phyloP scores from a whole-genome alignment of 1,284 basidiomycete species.

The Moesziomyces sp. region DNA sequence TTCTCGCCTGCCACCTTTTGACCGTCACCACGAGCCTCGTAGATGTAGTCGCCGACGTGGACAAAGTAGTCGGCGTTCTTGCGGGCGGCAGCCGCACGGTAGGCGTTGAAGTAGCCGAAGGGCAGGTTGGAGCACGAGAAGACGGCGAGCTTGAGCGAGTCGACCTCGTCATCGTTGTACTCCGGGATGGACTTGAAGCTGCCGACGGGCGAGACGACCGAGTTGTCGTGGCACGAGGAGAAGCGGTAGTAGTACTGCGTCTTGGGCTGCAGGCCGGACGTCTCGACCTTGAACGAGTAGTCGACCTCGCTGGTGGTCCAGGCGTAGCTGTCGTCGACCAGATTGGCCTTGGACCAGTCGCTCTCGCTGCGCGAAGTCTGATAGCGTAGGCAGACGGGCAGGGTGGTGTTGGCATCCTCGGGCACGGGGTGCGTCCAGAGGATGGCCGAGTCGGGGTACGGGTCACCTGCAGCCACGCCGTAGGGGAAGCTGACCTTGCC shows the following conservation, averaged over 20 bases:
- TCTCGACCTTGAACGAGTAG: conserved; percentile 75
- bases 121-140: conserved; percentile 74
- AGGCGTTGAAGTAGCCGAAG: conserved; percentile 77
- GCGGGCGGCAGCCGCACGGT: conserved; percentile 73
- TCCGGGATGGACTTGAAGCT: conserved; percentile 70
- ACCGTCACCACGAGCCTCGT: conserved; percentile 57
- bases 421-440: conserved; percentile 72
- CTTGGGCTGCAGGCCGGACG: conserved; percentile 72
- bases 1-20: conserved; percentile 29
- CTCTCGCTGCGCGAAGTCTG: conserved; percentile 67
- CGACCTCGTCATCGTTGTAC: conserved; percentile 63
- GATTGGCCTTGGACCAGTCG: conserved; percentile 61
- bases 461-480: conserved; percentile 74
- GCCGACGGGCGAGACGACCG: conserved; percentile 69
- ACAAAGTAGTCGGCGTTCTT: conserved; percentile 74
- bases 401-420: conserved; percentile 65
- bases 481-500: conserved; percentile 62
- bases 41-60: conserved; percentile 76
- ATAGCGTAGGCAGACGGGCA: conserved; percentile 75
- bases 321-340: conserved; percentile 72
- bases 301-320: conserved; percentile 77
- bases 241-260: conserved; percentile 76
- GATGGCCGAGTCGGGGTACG: conserved; percentile 74
- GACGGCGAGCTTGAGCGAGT: conserved; percentile 73
- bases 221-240: conserved; percentile 70